Conservation (phyloP, 1,139 yeast species). For the Diutina ranongensis region DNA sequence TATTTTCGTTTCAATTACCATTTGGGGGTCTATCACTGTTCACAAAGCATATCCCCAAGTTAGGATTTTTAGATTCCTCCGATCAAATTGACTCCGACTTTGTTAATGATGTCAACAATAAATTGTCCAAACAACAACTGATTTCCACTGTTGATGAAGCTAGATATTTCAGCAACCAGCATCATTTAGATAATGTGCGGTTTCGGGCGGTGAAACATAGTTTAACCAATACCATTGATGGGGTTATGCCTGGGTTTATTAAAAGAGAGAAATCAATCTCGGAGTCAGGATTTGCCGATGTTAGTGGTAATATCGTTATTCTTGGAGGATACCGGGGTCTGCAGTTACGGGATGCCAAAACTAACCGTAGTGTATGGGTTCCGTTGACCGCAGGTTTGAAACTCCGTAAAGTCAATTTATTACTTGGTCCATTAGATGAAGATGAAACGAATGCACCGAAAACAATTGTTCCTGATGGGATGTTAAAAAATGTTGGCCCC, state of each 20-base stretch:
- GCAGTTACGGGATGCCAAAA: slow-evolving; percentile 53
- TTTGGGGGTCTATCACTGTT: not conserved
- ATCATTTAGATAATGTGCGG: slow-evolving; percentile 55
- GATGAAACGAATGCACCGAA: slow-evolving; percentile 45
- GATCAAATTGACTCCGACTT: slow-evolving; percentile 22
- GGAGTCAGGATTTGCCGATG: slow-evolving; percentile 26
- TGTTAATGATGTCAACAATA: not conserved
- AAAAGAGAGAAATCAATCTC: slow-evolving; percentile 16
- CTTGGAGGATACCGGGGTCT: slow-evolving; percentile 89
- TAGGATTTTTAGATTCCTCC: slow-evolving; percentile 16
- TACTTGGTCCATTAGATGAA: slow-evolving; percentile 59
- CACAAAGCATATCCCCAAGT: not conserved
- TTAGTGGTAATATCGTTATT: slow-evolving; percentile 68
- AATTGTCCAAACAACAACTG: slow-evolving; percentile 28
- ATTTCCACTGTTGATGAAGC: slow-evolving; percentile 58
- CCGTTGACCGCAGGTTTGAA: slow-evolving; percentile 82
- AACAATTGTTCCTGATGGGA: slow-evolving; percentile 59
- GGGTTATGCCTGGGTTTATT: slow-evolving; percentile 21
- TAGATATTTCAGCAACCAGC: slow-evolving; percentile 38
- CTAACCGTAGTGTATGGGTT: slow-evolving; percentile 68
- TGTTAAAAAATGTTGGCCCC: slow-evolving; percentile 78
- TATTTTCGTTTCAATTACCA: slow-evolving; percentile 4
- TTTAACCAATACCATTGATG: slow-evolving; percentile 38
- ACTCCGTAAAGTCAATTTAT: slow-evolving; percentile 53
- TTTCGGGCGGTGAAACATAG: slow-evolving; percentile 58